Evolutionary conservation across 169 alveolate species (phyloP), one percentile per base, ranked within the genome.

Genomic region (Plasmodium ovale): DNA sequence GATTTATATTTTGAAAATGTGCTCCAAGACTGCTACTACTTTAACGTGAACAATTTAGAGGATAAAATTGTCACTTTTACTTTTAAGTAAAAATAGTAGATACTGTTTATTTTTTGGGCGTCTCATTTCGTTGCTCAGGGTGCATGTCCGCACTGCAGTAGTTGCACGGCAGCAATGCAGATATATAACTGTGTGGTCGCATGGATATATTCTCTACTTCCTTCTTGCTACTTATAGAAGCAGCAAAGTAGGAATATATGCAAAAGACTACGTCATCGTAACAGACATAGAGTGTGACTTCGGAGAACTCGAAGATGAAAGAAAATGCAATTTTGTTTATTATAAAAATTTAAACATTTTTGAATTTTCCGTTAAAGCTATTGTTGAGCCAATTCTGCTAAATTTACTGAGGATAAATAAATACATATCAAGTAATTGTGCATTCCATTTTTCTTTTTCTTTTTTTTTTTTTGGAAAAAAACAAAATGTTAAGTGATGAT

Each of bases 341-440:
- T 51, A n/a, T 16, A 65, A 65, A 10, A 44, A 67, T 47, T 33
- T 64, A 56, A 79, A 79, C 60, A 58, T 79, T 65, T 79, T 79
- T 79, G 49, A 68, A 16, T 79, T 79, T 67, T 65, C 42, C 19
- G n/a, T 79, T 64, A 79, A 79, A 21, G 82, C 47, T 60, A 64
- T 79, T 21, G 74, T 79, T 51, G 89, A 79, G 25, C 89, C 89
- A 14, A 7, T 79, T 58, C 54, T 79, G 64, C 49, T 79, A 79
- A 79, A 79, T 79, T 79, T 79, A 59, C 44, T 79, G 9, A 16
- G 14, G 35, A 47, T 79, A 31, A 79, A 79, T 79, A 68, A 56
- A 42, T 51, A 37, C 14, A 56, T 49, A 29, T 27, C 65, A 79
- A 42, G 89, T 79, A 68, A 25, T 29, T 79, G 54, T 37, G 21